These are phyloP conservation scores for Diophrys appendiculata DNA, from an alignment of 73 alveolate species.

Conservation along the genomic window DNA sequence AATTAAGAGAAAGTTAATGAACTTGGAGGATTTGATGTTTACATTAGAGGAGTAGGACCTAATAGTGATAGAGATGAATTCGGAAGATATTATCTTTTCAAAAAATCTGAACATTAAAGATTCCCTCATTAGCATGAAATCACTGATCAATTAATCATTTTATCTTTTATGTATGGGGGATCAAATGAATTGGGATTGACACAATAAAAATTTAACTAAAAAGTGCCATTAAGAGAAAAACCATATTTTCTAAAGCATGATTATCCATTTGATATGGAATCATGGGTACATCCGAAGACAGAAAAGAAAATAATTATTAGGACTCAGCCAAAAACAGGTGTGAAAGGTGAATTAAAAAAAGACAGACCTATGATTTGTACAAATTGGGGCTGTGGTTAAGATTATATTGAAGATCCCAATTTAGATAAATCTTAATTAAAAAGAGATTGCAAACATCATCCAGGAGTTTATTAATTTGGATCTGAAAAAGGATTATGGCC, in stretches of 20 bases:
- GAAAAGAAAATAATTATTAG: constrained; percentile 63
- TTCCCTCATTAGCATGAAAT: constrained; percentile 79
- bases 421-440: too few relatives aligned
- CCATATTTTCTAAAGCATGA: constrained; percentile 49
- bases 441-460: constrained; percentile 95
- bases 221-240: constrained; percentile 28
- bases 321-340: constrained; percentile 33
- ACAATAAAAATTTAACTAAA: constrained; percentile 46
- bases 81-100: constrained; percentile 91
- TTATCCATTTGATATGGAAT: constrained; percentile 62
- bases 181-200: constrained; percentile 70
- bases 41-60: constrained; percentile 94
- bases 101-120: constrained; percentile 72
- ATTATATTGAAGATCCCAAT: constrained; percentile 74
- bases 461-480: constrained; percentile 97
- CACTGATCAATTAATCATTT: constrained; percentile 78
- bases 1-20: constrained; percentile 89
- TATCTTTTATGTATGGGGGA: constrained; percentile 89
- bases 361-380: constrained; percentile 64
- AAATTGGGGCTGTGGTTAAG: constrained; percentile 91
- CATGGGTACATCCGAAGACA: too few relatives aligned
- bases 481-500: constrained; percentile 98
- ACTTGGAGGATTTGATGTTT: constrained; percentile 93
- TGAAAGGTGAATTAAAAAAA: constrained; percentile 57
- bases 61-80: constrained; percentile 72